Percentiles rank a stretch among this genome's conserved stretches.
phyloP scores from a whole-genome alignment of 2,329 filamentous ascomycete genomes.

The Aspergillus hiratsukae region DNA sequence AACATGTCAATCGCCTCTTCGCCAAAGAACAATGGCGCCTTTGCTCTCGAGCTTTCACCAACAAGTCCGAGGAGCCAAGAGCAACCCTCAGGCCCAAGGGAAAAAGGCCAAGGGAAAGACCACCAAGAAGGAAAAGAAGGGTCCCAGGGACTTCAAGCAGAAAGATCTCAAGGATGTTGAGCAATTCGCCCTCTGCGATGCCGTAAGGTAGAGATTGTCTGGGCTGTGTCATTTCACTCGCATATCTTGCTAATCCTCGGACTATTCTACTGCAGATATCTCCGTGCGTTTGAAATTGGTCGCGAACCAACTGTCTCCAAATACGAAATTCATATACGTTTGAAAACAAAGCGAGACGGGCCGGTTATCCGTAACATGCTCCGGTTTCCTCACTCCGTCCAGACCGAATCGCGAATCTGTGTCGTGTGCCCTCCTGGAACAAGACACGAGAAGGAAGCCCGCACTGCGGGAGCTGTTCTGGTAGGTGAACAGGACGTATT shows the following conservation, averaged over 20 bases:
- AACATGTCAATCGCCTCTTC: conserved; percentile 28
- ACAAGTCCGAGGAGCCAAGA: conserved; percentile 35
- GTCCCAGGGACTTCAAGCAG: conserved; percentile 60
- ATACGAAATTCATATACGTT: conserved; percentile 81
- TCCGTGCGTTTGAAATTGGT: conserved; percentile 90
- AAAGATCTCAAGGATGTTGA: conserved; percentile 61
- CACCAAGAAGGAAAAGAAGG: conserved; percentile 60
- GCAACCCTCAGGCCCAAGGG: conserved; percentile 31
- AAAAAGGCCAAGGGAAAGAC: conserved; percentile 52
- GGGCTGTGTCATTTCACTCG: conserved; percentile 7
- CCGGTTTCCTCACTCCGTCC: conserved; percentile 81
- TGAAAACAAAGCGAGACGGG: conserved; percentile 80
- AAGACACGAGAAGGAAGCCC: conserved; percentile 67
- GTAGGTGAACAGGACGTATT: conserved; percentile 87
- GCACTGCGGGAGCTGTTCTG: conserved; percentile 70
- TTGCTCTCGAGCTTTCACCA: conserved; percentile 27
- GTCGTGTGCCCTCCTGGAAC: conserved; percentile 86
- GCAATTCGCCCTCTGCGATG: conserved; percentile 81
- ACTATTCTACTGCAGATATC: conserved; percentile 58
- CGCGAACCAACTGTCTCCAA: conserved; percentile 67
- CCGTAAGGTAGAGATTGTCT: conserved; percentile 62
- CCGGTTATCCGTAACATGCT: conserved; percentile 83
- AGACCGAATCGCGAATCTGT: conserved; percentile 81
- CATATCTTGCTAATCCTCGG: conserved; percentile 10
- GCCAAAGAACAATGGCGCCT: conserved; percentile 28